These are phyloP conservation scores for Colletotrichum sp. DNA, from an alignment of 2,329 filamentous ascomycete genomes.

Conservation along the genomic window DNA sequence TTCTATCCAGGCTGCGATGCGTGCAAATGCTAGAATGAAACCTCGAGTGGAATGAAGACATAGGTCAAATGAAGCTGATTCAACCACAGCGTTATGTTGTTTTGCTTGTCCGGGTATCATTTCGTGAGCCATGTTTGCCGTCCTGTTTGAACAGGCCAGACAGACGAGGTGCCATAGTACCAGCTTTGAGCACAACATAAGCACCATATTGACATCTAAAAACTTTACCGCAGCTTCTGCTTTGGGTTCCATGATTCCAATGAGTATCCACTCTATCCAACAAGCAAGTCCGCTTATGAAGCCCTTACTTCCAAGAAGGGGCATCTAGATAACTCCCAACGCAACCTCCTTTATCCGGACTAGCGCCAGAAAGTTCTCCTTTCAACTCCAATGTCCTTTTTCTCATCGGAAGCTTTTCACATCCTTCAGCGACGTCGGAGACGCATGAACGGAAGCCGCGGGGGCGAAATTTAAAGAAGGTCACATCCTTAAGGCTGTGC, in stretches of 20 bases:
- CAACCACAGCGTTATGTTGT: accelerated
- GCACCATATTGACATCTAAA: accelerated
- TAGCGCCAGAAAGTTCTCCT: neutral
- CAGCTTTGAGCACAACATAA: neutral
- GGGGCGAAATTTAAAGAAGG: neutral
- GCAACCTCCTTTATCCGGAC: neutral
- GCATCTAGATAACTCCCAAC: neutral
- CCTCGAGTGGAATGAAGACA: neutral
- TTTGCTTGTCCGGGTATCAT: neutral
- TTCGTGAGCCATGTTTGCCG: neutral
- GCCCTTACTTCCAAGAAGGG: neutral
- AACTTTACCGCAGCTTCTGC: neutral
- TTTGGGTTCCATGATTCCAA: neutral
- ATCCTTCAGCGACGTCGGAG: neutral
- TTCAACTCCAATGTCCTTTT: neutral
- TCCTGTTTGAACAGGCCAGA: neutral
- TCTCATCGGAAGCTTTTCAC: neutral
- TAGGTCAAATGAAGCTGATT: neutral
- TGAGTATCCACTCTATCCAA: neutral
- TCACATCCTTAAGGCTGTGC: neutral
- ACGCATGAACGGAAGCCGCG: neutral
- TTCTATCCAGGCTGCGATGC: neutral
- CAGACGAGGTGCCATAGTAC: neutral
- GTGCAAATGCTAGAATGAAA: neutral
- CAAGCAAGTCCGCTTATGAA: neutral